Percentiles rank a stretch among this genome's conserved stretches.
Evolutionary conservation across 495 filamentous ascomycete species (phyloP).

Genomic region (Penicillium mononematosum): DNA sequence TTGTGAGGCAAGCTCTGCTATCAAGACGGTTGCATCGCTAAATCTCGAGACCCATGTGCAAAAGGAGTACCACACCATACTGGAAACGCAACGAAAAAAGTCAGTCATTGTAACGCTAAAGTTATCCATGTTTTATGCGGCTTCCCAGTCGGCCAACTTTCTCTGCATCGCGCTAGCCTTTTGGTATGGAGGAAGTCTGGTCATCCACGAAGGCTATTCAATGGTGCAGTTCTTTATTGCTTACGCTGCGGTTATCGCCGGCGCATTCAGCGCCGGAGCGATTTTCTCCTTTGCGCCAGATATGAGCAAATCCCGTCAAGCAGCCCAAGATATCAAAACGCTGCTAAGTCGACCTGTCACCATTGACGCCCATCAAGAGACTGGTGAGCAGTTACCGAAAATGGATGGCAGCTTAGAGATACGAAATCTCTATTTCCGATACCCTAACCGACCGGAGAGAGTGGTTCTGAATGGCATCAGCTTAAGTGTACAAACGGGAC

Average conservation of each 20-base stretch:
- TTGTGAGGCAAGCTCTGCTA: slow-evolving; percentile 83
- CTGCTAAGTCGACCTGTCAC: slow-evolving; percentile 67
- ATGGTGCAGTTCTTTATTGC: slow-evolving; percentile 81
- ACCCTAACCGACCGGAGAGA: slow-evolving; percentile 71
- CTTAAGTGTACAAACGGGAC: slow-evolving; percentile 64
- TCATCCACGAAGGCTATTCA: slow-evolving; percentile 61
- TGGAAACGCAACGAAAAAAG: slow-evolving; percentile 56
- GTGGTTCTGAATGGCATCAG: slow-evolving; percentile 69
- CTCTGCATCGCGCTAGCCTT: slow-evolving; percentile 78
- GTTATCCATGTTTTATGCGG: slow-evolving; percentile 68
- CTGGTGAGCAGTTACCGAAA: slow-evolving; percentile 55
- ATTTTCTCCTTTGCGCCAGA: slow-evolving; percentile 80
- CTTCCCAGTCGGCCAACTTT: slow-evolving; percentile 73
- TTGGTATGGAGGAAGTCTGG: slow-evolving; percentile 82
- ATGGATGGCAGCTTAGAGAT: slow-evolving; percentile 69
- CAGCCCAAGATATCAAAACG: slow-evolving; percentile 67
- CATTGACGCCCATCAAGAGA: slow-evolving; percentile 74
- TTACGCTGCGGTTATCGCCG: slow-evolving; percentile 71
- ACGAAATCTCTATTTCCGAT: slow-evolving; percentile 71
- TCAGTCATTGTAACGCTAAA: slow-evolving; percentile 61
- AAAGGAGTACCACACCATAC: slow-evolving; percentile 61
- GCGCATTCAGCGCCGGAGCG: slow-evolving; percentile 73
- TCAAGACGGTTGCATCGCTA: slow-evolving; percentile 84
- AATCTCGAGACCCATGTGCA: slow-evolving; percentile 78
- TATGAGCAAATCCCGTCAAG: slow-evolving; percentile 78